A percentile compares a stretch with the other conserved stretches of the same genome.
phyloP scores from a whole-genome alignment of 371 early-diverging fungal species.

The Circinella minor region DNA sequence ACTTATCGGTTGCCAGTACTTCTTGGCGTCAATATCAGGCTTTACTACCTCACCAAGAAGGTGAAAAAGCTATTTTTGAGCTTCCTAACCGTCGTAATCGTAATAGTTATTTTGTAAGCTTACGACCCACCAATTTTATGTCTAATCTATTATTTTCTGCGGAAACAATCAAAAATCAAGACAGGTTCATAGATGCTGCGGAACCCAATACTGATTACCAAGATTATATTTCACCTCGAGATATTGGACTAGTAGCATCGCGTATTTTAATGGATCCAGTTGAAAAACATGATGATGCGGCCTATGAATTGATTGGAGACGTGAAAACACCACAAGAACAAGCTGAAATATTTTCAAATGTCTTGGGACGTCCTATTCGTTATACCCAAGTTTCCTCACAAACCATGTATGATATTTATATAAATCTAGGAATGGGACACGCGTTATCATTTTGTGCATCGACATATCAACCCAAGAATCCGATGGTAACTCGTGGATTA shows the following conservation, averaged over 20 bases:
- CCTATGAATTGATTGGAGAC: constrained; percentile 22
- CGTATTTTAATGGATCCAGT: constrained; percentile 18
- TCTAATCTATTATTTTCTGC: constrained; percentile 18
- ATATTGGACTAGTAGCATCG: constrained; percentile 21
- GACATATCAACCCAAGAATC: background rate
- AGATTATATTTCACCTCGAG: constrained; percentile 25
- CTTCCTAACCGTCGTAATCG: no score
- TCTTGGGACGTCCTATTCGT: constrained; percentile 11
- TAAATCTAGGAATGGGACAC: background rate
- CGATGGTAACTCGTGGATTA: constrained; percentile 7
- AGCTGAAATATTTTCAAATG: constrained; percentile 16
- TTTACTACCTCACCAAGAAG: no score
- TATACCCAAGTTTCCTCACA: constrained; percentile 13
- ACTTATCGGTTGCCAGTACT: background rate
- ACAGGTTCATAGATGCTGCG: constrained; percentile 7
- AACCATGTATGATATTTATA: background rate
- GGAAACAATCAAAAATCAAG: background rate
- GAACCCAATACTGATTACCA: background rate
- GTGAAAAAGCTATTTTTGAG: no score
- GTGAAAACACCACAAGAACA: constrained; percentile 11
- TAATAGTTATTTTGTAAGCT: constrained; percentile 22
- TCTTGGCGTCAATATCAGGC: no score
- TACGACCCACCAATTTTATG: constrained; percentile 42
- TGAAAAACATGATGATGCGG: constrained; percentile 24
- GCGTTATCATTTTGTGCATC: background rate